phyloP scores from a whole-genome alignment of 805 yeast genomes.

The Yarrowia yakushimensis region DNA sequence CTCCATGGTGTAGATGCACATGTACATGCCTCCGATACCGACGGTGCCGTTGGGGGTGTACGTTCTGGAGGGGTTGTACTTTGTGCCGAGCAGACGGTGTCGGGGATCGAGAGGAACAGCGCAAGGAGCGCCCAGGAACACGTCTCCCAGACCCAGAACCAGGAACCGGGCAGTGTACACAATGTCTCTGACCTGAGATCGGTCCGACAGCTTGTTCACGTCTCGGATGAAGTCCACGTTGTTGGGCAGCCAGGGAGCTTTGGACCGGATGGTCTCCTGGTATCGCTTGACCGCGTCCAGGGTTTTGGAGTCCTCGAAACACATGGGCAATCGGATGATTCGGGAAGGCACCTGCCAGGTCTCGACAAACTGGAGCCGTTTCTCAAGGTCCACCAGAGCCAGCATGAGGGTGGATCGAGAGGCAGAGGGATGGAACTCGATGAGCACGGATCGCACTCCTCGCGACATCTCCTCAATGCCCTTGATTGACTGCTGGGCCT shows the following conservation, averaged over 20 bases:
- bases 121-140: constrained; percentile 96
- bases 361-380: constrained; percentile 65
- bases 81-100: constrained; percentile 85
- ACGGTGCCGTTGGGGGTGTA: constrained; percentile 96
- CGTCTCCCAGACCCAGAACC: constrained; percentile 95
- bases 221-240: constrained; percentile 92
- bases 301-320: constrained; percentile 89
- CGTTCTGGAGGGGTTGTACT: constrained; percentile 94
- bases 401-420: constrained; percentile 60
- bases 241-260: constrained; percentile 97
- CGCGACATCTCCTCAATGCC: constrained; percentile 96
- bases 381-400: constrained; percentile 68
- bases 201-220: constrained; percentile 69
- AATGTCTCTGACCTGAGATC: constrained; percentile 76
- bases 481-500: constrained; percentile 60
- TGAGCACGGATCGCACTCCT: constrained; percentile 91
- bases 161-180: constrained; percentile 84
- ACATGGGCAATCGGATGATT: constrained; percentile 85
- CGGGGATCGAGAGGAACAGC: constrained; percentile 98
- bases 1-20: constrained; percentile 98
- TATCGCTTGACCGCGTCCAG: constrained; percentile 87
- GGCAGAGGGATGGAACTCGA: constrained; percentile 72
- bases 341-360: constrained; percentile 86
- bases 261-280: constrained; percentile 85
- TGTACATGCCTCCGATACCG: constrained; percentile 97